phyloP scores from a whole-genome alignment of 768 basidiomycete genomes.

The Suillus subluteus region DNA sequence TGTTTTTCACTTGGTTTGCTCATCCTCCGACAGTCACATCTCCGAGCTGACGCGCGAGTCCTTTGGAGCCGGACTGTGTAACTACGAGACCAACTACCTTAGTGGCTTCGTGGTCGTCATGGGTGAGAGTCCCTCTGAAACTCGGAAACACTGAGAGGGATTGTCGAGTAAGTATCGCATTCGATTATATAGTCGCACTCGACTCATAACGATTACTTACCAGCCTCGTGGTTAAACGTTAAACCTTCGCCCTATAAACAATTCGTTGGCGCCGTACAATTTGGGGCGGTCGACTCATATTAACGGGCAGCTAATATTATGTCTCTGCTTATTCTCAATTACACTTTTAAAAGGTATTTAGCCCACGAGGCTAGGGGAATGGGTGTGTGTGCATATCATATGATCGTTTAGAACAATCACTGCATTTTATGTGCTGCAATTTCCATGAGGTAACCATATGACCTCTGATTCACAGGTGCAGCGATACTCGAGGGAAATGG shows the following conservation, averaged over 20 bases:
- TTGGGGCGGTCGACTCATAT: not conserved
- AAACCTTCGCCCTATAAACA: constrained; percentile 27
- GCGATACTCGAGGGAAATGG: not conserved
- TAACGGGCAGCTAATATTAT: constrained; percentile 26
- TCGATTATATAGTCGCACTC: too few species aligned
- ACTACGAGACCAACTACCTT: not conserved
- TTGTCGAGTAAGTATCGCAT: constrained; percentile 18
- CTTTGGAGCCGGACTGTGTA: not conserved
- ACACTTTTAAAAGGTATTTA: not conserved
- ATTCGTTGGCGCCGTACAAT: constrained; percentile 23
- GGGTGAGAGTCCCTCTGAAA: constrained; percentile 27
- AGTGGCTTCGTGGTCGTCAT: constrained; percentile 34
- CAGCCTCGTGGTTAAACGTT: constrained; percentile 25
- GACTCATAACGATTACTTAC: not conserved
- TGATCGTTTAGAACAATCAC: not conserved
- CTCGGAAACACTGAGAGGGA: constrained; percentile 16
- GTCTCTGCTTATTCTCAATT: constrained; percentile 19
- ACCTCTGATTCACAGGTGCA: not conserved
- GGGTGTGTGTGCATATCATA: not conserved
- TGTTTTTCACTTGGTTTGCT: too few species aligned
- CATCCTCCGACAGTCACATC: constrained; percentile 25
- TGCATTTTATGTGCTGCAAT: not conserved
- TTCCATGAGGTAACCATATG: not conserved
- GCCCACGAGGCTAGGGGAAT: too few species aligned
- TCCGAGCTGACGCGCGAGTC: constrained; percentile 22